Base-by-base conservation (phyloP, 331 rosid genomes). In the Prunus yedoensis region DNA sequence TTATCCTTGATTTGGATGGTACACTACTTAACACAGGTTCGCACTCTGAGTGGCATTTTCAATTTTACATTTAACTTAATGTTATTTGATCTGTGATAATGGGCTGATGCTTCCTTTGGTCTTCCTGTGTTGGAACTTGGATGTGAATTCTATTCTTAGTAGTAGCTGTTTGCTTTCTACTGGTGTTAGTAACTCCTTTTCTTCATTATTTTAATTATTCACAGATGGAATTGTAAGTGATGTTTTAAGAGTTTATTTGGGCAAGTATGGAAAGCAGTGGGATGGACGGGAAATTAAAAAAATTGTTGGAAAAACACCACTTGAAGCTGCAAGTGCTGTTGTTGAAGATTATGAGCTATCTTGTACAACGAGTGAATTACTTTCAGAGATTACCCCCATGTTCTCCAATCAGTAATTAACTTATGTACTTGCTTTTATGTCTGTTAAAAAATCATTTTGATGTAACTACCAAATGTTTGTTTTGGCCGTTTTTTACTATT, bases 1-100 rank as follows among this genome's bases (percentile, higher is more conserved):
- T 94, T 69, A 79, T 94, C 68, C 85, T 94, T 85, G 99, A 90
- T 87, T 86, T 94, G 87, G 99, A 94, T 81, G 99, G 97, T 75
- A 92, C 97, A 1, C 87, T 94, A 41, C 82, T 94, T 45, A 82
- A 89, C 77, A 91, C 96, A 79, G 98, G 98, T 90, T 32, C 10
- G 59, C 41, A 8, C 32, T 74, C 30, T 62, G 30, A 28, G 6
- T 57, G 9, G 4, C 38, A 25, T 64, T 66, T 60, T 46, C 38
- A 10, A 12, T 56, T 53, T 67, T 32, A 35, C 69, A 35, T n/a
- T 64, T 32, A 9, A 38, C 16, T 10, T 47, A 23, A 35, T 16
- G 59, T 73, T 59, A 17, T 43, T 20, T 69, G 25, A 0, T 32
- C 1, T 67, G 18, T 50, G 2, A 1, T 25, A 25, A 30, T 35